A percentile compares a stretch with the other conserved stretches of the same genome.
Conservation (phyloP, 768 basidiomycete species). For the Lentinula raphanica region DNA sequence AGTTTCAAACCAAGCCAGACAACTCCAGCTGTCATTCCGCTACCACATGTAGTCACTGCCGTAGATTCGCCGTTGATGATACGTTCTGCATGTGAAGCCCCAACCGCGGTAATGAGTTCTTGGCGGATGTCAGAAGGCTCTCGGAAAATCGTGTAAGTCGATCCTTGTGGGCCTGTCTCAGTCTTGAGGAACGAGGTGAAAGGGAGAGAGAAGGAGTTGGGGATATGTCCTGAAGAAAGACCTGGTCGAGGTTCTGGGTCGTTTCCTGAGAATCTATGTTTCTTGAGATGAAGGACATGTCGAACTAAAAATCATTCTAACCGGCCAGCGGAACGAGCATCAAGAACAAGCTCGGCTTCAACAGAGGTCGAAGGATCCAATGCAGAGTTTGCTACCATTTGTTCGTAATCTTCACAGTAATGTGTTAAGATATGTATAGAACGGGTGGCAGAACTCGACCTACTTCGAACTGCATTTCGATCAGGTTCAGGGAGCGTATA, state of each 20-base stretch:
- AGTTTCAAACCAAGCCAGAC: slow-evolving; percentile 89
- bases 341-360: slow-evolving; percentile 68
- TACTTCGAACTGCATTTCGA: slow-evolving; percentile 49
- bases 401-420: slow-evolving; percentile 59
- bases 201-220: slow-evolving; percentile 77
- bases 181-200: slow-evolving; percentile 69
- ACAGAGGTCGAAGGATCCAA: slow-evolving; percentile 38
- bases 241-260: slow-evolving; percentile 88
- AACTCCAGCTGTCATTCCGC: slow-evolving; percentile 96
- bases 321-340: slow-evolving; percentile 84
- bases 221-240: slow-evolving; percentile 89
- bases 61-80: slow-evolving; percentile 55
- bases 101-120: slow-evolving; percentile 60
- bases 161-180: slow-evolving; percentile 30
- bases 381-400: slow-evolving; percentile 69
- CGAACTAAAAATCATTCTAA: slow-evolving; percentile 23
- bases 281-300: background rate
- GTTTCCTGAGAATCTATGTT: slow-evolving; percentile 64
- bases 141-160: slow-evolving; percentile 56
- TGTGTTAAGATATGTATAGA: background rate
- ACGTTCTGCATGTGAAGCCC: slow-evolving; percentile 46
- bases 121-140: slow-evolving; percentile 51
- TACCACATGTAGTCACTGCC: slow-evolving; percentile 82
- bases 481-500: slow-evolving; percentile 57
- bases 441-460: background rate